Evolutionary conservation across 2,329 filamentous ascomycete genomes (phyloP), one percentile per base, ranked within the genome.

Genomic region (Alternaria brassicicola): DNA sequence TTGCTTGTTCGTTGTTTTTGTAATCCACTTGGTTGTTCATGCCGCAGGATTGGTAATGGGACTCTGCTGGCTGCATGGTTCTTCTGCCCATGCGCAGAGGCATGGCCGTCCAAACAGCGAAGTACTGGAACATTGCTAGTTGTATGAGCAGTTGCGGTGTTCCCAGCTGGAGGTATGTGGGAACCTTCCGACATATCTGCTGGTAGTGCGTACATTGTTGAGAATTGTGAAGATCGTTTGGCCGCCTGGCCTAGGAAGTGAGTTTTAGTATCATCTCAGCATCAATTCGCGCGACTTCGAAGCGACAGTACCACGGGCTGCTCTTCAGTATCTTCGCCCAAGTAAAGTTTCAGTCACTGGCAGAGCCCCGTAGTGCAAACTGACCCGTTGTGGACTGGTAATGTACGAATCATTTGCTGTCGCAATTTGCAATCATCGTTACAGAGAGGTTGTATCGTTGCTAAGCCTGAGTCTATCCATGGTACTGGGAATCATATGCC

Each of bases 381-480:
- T 25, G 28, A 12, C 23, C 17, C 13, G 15, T 15, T 19, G n/a
- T 26, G 36, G 12, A 30, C 10, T 19, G 23, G 17, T 19, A 23
- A 41, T 26, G 30, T 47, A 30, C 4, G 12, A 21, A 35, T 42
- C 17, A 17, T 41, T 28, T 25, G 21, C 45, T 30, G 19, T 35
- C 42, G 35, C 42, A 35, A 33, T 47, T 19, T 41, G 42, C 31
- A 53, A 53, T 42, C 17, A 3, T 17, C 43, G 7, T 5, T 33
- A 31, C 55, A 53, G 36, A 13, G 30, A 26, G 52, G 28, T 47
- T 49, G 49, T 47, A 57, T 53, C 49, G 39, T 30, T 48, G 49
- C 55, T 52, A 50, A 45, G 55, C 33, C 55, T 41, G 49, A 35
- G 28, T 57, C 49, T 57, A 57, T 33, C 31, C 35, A 42, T 23